Evolutionary conservation across 2,329 filamentous ascomycete genomes (phyloP), one percentile per base, ranked within the genome.

Genomic region (Cucurbitaria berberidis): DNA sequence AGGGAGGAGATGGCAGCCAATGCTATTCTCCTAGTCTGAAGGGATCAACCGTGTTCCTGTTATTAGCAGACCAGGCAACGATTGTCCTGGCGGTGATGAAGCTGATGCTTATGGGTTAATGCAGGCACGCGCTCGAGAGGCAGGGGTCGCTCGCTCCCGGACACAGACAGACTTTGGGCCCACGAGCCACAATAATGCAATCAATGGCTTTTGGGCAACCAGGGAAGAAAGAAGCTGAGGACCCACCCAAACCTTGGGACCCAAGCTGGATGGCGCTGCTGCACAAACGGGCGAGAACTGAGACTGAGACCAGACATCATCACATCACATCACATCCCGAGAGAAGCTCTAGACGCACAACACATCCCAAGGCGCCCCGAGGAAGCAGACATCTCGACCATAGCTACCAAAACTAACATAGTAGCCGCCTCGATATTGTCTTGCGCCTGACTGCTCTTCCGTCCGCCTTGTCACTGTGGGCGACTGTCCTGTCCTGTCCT

Each of bases 231-330:
- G 27, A 34, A n/a, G 43, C 44, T n/a, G n/a, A n/a, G 41, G 48
- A 44, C n/a, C 34, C 26, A 43, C 48, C 44, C n/a, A 21, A 13
- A 22, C 27, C 30, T 38, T 36, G 22, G 21, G 43, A 43, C 19
- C 35, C 35, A 44, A 45, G 18, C 44, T 44, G 4, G 30, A 42
- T 48, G 36, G 45, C 45, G 45, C 41, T 44, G 42, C 39, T 27
- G 27, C 40, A 15, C 26, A n/a, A n/a, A n/a, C n/a, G n/a, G n/a
- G n/a, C n/a, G n/a, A n/a, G n/a, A n/a, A n/a, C n/a, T n/a, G n/a
- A n/a, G n/a, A n/a, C n/a, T n/a, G n/a, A n/a, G n/a, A n/a, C n/a
- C n/a, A n/a, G n/a, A n/a, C n/a, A n/a, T n/a, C n/a, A n/a, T n/a
- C n/a, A n/a, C n/a, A n/a, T n/a, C n/a, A n/a, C n/a, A n/a, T n/a